Conservation (phyloP, 2,329 filamentous ascomycete genomes). For the Stachybotrys echinatus region DNA sequence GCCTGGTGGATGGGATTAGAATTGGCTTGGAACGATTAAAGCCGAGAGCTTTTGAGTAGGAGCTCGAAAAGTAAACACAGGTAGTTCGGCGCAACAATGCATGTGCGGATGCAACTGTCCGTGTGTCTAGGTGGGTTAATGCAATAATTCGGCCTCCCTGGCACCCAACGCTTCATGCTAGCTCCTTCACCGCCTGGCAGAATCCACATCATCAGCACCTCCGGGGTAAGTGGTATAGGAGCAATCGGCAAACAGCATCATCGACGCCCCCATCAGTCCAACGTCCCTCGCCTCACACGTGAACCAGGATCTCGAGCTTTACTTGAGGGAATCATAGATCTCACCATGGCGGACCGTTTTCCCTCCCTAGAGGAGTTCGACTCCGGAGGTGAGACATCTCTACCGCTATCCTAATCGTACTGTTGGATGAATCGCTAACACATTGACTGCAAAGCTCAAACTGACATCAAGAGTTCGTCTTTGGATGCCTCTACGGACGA, state of each 20-base stretch:
- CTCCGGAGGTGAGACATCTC: slow-evolving; percentile 45
- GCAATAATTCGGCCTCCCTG: slow-evolving; percentile 10
- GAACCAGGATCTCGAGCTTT: not conserved
- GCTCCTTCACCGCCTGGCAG: slow-evolving; percentile 29
- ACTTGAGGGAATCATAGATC: not conserved
- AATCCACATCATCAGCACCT: slow-evolving; percentile 19
- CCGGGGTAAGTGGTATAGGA: slow-evolving; percentile 9
- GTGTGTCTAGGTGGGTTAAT: slow-evolving; percentile 11
- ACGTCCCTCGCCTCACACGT: not conserved
- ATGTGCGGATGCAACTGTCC: not conserved
- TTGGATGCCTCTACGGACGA: slow-evolving; percentile 64
- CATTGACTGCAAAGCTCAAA: slow-evolving; percentile 51
- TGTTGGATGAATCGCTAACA: not conserved
- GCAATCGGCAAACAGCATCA: slow-evolving; percentile 11
- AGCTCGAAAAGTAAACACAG: slow-evolving; percentile 9
- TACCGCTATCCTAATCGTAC: not conserved
- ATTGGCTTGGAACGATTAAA: not conserved
- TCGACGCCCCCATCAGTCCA: slow-evolving; percentile 2
- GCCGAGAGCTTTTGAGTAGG: slow-evolving; percentile 1
- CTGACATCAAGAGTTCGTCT: slow-evolving; percentile 54
- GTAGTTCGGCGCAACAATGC: slow-evolving; percentile 2
- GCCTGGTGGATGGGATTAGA: not conserved
- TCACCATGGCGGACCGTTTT: slow-evolving; percentile 69
- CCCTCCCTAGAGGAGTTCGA: slow-evolving; percentile 77
- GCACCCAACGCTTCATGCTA: not conserved